Conservation (phyloP, 768 basidiomycete genomes). For the Pleurotus sapidus region DNA sequence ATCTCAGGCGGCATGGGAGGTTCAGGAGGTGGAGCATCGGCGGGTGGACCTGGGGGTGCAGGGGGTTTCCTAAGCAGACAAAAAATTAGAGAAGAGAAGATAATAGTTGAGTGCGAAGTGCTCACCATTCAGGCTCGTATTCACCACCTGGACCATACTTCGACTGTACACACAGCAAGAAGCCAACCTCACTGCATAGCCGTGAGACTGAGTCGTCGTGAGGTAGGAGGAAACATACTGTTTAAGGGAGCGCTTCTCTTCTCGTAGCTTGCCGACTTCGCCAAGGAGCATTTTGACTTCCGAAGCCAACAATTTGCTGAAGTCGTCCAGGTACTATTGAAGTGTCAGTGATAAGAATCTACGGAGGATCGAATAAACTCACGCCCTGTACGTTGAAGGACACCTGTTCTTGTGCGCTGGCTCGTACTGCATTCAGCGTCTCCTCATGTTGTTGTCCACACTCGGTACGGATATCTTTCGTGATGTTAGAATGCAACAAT, state of each 20-base stretch:
- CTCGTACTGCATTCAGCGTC: slow-evolving; percentile 62
- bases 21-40: slow-evolving; percentile 39
- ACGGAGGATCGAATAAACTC: slow-evolving; percentile 21
- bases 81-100: slow-evolving; percentile 4
- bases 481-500: slow-evolving; percentile 7
- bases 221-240: slow-evolving; percentile 49
- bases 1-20: slow-evolving; percentile 31
- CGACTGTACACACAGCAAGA: slow-evolving; percentile 63
- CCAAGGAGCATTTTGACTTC: slow-evolving; percentile 82
- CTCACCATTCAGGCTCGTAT: slow-evolving; percentile 79
- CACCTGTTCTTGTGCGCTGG: slow-evolving; percentile 73
- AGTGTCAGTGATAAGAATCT: neutral
- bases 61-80: slow-evolving; percentile 41
- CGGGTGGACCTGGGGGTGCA: slow-evolving; percentile 39
- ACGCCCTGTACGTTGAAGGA: slow-evolving; percentile 85
- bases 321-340: slow-evolving; percentile 77
- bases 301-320: slow-evolving; percentile 78
- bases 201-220: neutral
- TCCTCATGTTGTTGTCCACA: slow-evolving; percentile 63
- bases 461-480: slow-evolving; percentile 66
- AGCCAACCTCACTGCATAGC: slow-evolving; percentile 65
- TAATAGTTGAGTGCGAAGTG: neutral
- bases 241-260: slow-evolving; percentile 75
- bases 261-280: slow-evolving; percentile 81
- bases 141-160: slow-evolving; percentile 85